Evolutionary conservation across 805 yeast genomes (phyloP).

Genomic region (Metschnikowia dekortorum): DNA sequence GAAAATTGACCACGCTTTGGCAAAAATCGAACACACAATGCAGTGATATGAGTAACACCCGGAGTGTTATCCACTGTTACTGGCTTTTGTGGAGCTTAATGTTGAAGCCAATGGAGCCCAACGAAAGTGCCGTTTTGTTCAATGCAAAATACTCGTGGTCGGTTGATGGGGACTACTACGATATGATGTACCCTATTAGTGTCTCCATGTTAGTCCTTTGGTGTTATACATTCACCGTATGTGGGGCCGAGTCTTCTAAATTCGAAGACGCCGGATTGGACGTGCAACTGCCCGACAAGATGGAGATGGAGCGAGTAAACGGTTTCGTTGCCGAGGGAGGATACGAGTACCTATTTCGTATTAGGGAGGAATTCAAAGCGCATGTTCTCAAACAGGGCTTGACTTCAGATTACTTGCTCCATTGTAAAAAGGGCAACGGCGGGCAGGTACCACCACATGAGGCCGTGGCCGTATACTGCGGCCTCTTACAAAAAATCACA

Average conservation of each 20-base stretch:
- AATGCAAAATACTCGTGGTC: constrained; percentile 24
- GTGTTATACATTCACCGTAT: constrained; percentile 33
- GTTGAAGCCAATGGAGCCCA: constrained; percentile 21
- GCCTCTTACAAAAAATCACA: constrained; percentile 27
- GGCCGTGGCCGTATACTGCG: constrained; percentile 30
- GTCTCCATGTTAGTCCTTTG: constrained; percentile 37
- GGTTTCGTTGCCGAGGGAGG: constrained; percentile 35
- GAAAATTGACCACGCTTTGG: constrained; percentile 35
- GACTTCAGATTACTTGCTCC: constrained; percentile 9
- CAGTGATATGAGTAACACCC: constrained; percentile 28
- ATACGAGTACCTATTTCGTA: constrained; percentile 30
- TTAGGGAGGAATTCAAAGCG: constrained; percentile 28
- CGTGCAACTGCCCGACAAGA: constrained; percentile 12
- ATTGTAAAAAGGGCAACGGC: constrained; percentile 3
- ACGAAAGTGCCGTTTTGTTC: constrained; percentile 14
- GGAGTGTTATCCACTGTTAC: constrained; percentile 37
- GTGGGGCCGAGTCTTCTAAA: constrained; percentile 29
- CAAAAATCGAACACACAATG: constrained; percentile 9
- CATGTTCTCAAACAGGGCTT: constrained; percentile 2
- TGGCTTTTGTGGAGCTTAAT: constrained; percentile 38
- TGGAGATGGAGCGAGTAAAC: constrained; percentile 18
- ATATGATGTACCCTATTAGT: constrained; percentile 33
- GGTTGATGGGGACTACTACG: constrained; percentile 33
- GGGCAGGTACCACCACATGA: constrained; percentile 23
- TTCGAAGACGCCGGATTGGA: constrained; percentile 15